Evolutionary conservation across 352 stramenopile genomes (phyloP).

Genomic region (Globisporangium okanoganense): DNA sequence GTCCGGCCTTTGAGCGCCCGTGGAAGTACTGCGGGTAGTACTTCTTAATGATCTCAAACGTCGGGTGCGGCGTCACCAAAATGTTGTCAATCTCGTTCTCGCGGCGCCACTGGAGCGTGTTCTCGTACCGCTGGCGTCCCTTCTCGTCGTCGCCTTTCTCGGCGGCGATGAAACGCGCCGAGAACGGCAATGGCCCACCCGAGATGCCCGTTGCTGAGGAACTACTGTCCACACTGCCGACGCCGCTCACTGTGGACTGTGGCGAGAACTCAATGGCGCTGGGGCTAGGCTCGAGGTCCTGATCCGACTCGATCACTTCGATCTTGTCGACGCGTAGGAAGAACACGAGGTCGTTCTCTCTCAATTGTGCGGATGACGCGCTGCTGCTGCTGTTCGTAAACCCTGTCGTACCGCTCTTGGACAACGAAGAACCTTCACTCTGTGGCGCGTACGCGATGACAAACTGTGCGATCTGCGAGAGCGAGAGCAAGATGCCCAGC

Average conservation of each 20-base stretch:
- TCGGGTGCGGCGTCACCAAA: constrained; percentile 70
- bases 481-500: constrained; percentile 69
- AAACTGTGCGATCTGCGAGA: constrained; percentile 75
- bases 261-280: constrained; percentile 7
- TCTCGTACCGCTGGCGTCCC: constrained; percentile 64
- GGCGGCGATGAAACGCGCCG: constrained; percentile 70
- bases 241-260: constrained; percentile 6
- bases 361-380: constrained; percentile 14
- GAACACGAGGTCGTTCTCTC: constrained; percentile 40
- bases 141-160: constrained; percentile 86
- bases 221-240: constrained; percentile 1
- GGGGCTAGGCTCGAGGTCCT: constrained; percentile 27
- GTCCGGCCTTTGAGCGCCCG: constrained; percentile 66
- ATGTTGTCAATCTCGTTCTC: constrained; percentile 88
- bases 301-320: constrained; percentile 60
- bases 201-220: constrained; percentile 29
- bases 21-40: constrained; percentile 92
- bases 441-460: constrained; percentile 34
- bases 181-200: constrained; percentile 69
- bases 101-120: constrained; percentile 81
- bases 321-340: constrained; percentile 56
- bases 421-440: constrained; percentile 7
- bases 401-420: constrained; percentile 13
- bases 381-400: not conserved
- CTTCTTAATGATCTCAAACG: constrained; percentile 88